Percentiles rank a stretch among this genome's conserved stretches.
Evolutionary conservation across 352 stramenopile genomes (phyloP).

Genomic region (Globisporangium radiosum): DNA sequence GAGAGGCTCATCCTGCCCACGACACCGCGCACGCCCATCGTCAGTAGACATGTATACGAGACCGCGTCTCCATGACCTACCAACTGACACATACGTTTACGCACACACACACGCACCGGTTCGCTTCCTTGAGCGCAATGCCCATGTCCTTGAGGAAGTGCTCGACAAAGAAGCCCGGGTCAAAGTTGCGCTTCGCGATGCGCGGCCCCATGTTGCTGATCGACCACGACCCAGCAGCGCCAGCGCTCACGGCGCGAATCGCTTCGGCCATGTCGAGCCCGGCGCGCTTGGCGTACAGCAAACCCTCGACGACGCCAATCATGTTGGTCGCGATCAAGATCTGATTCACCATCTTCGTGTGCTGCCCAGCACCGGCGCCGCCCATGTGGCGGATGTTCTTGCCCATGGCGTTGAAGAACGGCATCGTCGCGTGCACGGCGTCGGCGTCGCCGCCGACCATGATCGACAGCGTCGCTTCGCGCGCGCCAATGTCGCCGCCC

Average conservation of each 20-base stretch:
- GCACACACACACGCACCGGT: constrained; percentile 17
- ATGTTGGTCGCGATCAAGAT: constrained; percentile 86
- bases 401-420: constrained; percentile 85
- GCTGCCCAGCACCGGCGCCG: constrained; percentile 67
- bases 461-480: constrained; percentile 82
- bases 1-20: constrained; percentile 74
- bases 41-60: background rate
- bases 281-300: constrained; percentile 85
- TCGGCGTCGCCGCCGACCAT: constrained; percentile 89
- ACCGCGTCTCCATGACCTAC: too few species aligned
- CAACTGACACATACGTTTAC: background rate
- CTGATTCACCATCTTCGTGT: constrained; percentile 93
- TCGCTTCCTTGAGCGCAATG: constrained; percentile 83
- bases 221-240: constrained; percentile 83
- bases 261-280: constrained; percentile 86
- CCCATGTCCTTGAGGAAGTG: constrained; percentile 90
- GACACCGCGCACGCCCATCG: background rate
- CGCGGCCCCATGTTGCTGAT: constrained; percentile 87
- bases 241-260: constrained; percentile 79
- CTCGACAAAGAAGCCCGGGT: constrained; percentile 89
- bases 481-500: constrained; percentile 83
- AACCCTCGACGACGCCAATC: constrained; percentile 84
- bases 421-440: constrained; percentile 71
- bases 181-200: constrained; percentile 85
- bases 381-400: constrained; percentile 89